These are phyloP conservation scores for Leccinum sublutescens DNA, from an alignment of 768 basidiomycete species.

Conservation along the genomic window DNA sequence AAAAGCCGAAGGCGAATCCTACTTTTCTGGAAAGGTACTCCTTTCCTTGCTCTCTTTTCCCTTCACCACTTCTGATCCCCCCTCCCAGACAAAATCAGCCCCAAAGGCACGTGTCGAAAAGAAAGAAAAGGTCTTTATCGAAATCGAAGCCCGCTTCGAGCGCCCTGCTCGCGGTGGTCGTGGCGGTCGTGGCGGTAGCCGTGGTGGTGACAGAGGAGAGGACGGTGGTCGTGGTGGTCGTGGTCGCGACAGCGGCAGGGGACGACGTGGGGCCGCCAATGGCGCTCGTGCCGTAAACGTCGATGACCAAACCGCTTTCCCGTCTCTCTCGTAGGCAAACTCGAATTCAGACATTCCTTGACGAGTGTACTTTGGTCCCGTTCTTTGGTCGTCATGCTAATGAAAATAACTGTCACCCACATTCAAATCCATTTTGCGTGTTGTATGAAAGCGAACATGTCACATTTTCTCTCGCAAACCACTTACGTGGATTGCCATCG, in stretches of 20 bases:
- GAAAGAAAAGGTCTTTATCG: slow-evolving; percentile 88
- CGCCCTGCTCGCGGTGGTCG: slow-evolving; percentile 71
- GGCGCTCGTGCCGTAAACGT: slow-evolving; percentile 55
- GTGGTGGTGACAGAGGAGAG: slow-evolving; percentile 48
- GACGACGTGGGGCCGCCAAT: slow-evolving; percentile 42
- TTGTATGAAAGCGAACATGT: slow-evolving; percentile 10
- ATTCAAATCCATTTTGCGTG: slow-evolving; percentile 10
- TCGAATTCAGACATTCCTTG: slow-evolving; percentile 6
- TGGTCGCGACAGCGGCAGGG: slow-evolving; percentile 39
- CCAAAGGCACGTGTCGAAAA: slow-evolving; percentile 74
- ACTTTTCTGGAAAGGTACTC: slow-evolving; percentile 89
- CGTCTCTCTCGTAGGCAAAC: slow-evolving; percentile 62
- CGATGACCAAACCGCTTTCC: slow-evolving; percentile 85
- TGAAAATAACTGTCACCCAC: slow-evolving; percentile 7
- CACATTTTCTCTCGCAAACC: no score
- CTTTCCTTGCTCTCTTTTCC: background rate
- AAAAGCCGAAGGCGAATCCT: slow-evolving; percentile 67
- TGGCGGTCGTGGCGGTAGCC: slow-evolving; percentile 30
- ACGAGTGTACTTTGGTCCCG: slow-evolving; percentile 4
- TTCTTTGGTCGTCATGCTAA: slow-evolving; percentile 9
- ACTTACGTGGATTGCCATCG: no score
- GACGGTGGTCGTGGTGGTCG: slow-evolving; percentile 46
- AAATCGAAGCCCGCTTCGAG: slow-evolving; percentile 88
- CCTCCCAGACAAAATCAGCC: slow-evolving; percentile 54
- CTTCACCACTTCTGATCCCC: slow-evolving; percentile 1